Evolutionary conservation across 495 filamentous ascomycete genomes (phyloP).

Genomic region (Gamarada debralockiae): DNA sequence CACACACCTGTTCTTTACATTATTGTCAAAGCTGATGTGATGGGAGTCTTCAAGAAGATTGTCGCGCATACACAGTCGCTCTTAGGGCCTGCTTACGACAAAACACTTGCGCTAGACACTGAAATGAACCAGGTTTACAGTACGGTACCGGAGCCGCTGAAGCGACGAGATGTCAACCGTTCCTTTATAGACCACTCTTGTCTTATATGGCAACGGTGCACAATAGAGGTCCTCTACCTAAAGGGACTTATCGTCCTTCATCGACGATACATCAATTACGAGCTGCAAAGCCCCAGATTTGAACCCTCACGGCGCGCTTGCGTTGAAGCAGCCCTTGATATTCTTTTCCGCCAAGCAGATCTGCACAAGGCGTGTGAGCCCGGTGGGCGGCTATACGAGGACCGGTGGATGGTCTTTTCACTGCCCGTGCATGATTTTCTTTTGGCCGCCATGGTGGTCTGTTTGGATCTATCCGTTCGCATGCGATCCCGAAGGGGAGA

Average conservation of each 20-base stretch:
- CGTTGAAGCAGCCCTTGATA: slow-evolving; percentile 61
- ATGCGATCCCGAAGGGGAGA: neutral
- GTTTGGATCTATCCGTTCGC: slow-evolving; percentile 35
- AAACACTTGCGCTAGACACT: slow-evolving; percentile 33
- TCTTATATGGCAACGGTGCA: slow-evolving; percentile 64
- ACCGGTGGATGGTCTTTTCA: slow-evolving; percentile 38
- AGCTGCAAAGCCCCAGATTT: slow-evolving; percentile 53
- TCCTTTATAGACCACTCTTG: slow-evolving; percentile 55
- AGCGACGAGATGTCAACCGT: slow-evolving; percentile 38
- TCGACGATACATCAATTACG: slow-evolving; percentile 60
- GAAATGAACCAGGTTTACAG: slow-evolving; percentile 24
- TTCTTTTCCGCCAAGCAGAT: slow-evolving; percentile 44
- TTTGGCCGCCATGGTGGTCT: slow-evolving; percentile 40
- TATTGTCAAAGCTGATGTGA: slow-evolving; percentile 37
- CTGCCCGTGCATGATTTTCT: slow-evolving; percentile 42
- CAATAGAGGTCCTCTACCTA: slow-evolving; percentile 63
- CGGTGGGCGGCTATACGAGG: slow-evolving; percentile 31
- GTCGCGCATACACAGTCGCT: slow-evolving; percentile 26
- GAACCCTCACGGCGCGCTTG: slow-evolving; percentile 64
- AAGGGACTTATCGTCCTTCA: slow-evolving; percentile 69
- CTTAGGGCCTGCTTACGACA: slow-evolving; percentile 25
- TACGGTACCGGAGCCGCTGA: neutral
- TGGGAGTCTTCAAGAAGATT: slow-evolving; percentile 40
- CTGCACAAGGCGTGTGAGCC: slow-evolving; percentile 34
- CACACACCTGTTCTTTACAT: slow-evolving; percentile 63